Evolutionary conservation across 805 yeast species (phyloP).

Genomic region (Ogataea haglerorum): DNA sequence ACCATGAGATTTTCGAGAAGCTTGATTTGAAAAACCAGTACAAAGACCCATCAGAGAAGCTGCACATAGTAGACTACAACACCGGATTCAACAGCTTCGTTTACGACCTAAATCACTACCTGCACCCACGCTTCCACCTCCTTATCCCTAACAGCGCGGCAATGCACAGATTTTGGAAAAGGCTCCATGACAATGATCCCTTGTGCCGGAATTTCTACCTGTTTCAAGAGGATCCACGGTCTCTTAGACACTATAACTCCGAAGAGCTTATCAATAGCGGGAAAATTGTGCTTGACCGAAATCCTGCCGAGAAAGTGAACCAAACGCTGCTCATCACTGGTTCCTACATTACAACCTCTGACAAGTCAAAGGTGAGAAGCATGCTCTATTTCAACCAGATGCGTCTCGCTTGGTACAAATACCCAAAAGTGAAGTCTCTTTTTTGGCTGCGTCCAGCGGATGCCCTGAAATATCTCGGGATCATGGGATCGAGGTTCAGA

Average conservation of each 20-base stretch:
- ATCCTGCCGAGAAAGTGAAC: slow-evolving; percentile 21
- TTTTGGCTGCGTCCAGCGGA: slow-evolving; percentile 61
- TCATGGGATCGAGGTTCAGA: slow-evolving; percentile 48
- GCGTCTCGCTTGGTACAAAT: slow-evolving; percentile 35
- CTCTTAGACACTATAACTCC: slow-evolving; percentile 19
- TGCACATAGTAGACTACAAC: slow-evolving; percentile 57
- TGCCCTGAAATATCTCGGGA: slow-evolving; percentile 60
- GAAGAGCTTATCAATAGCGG: slow-evolving; percentile 40
- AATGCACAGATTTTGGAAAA: slow-evolving; percentile 24
- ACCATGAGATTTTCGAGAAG: slow-evolving; percentile 41
- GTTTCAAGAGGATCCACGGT: slow-evolving; percentile 16
- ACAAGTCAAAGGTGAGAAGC: slow-evolving; percentile 55
- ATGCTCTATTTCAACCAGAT: slow-evolving; percentile 31
- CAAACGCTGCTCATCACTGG: slow-evolving; percentile 30
- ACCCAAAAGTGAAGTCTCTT: slow-evolving; percentile 61
- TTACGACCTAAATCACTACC: slow-evolving; percentile 53
- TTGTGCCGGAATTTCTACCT: slow-evolving; percentile 13
- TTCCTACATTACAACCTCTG: slow-evolving; percentile 36
- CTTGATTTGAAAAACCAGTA: slow-evolving; percentile 38
- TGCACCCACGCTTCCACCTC: slow-evolving; percentile 62
- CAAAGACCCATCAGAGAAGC: slow-evolving; percentile 33
- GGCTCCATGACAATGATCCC: slow-evolving; percentile 5
- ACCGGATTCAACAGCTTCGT: slow-evolving; percentile 62
- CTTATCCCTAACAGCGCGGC: slow-evolving; percentile 37
- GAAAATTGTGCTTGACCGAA: slow-evolving; percentile 35